These are phyloP conservation scores for Lepiota subincarnata DNA, from an alignment of 768 basidiomycete species.

Conservation along the genomic window DNA sequence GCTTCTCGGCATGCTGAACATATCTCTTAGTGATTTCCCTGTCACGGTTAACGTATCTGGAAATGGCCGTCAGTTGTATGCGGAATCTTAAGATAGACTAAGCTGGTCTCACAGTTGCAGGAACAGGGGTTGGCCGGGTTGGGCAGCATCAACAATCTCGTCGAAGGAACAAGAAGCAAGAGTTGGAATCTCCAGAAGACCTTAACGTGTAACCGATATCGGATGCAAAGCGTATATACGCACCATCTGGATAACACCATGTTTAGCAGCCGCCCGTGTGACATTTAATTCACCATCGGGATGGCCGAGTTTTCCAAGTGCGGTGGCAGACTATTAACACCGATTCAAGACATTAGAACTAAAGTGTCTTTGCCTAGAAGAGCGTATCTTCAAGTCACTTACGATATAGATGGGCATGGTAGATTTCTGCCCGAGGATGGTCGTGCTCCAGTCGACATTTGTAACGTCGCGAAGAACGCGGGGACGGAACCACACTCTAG, in stretches of 20 bases:
- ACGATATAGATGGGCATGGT: slow-evolving; percentile 67
- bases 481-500: slow-evolving; percentile 86
- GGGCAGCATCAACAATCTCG: slow-evolving; percentile 83
- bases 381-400: slow-evolving; percentile 14
- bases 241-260: slow-evolving; percentile 48
- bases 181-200: slow-evolving; percentile 73
- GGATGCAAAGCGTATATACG: neutral
- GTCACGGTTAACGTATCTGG: slow-evolving; percentile 89
- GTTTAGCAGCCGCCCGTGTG: slow-evolving; percentile 83
- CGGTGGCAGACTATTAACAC: slow-evolving; percentile 57
- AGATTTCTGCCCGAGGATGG: slow-evolving; percentile 71
- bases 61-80: neutral
- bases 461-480: slow-evolving; percentile 86
- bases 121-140: slow-evolving; percentile 77
- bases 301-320: slow-evolving; percentile 93
- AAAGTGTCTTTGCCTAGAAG: neutral
- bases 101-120: slow-evolving; percentile 63
- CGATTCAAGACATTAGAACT: neutral
- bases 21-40: slow-evolving; percentile 79
- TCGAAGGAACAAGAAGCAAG: slow-evolving; percentile 95
- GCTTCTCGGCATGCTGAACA: slow-evolving; percentile 84
- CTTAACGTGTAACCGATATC: neutral
- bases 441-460: slow-evolving; percentile 78
- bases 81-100: neutral
- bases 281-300: slow-evolving; percentile 92